These are phyloP conservation scores for Fragilaria radians DNA, from an alignment of 108 stramenopile genomes.

Conservation along the genomic window DNA sequence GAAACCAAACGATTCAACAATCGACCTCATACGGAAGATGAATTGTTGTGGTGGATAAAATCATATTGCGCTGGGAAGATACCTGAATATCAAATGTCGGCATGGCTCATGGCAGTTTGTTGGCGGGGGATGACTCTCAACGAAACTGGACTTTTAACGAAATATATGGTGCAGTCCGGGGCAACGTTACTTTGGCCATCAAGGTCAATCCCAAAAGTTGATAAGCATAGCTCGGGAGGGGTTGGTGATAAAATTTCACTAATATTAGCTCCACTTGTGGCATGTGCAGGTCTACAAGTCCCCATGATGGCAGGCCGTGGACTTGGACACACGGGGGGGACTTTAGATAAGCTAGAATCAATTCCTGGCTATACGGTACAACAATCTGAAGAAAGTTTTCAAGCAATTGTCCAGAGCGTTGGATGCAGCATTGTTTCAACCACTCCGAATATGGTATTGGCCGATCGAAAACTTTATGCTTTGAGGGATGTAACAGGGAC, in stretches of 20 bases:
- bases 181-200: constrained; percentile 43
- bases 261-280: constrained; percentile 72
- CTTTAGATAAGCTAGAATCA: constrained; percentile 79
- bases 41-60: constrained; percentile 41
- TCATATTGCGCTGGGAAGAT: constrained; percentile 38
- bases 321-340: constrained; percentile 83
- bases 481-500: constrained; percentile 78
- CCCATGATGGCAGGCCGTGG: constrained; percentile 87
- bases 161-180: constrained; percentile 65
- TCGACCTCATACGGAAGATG: constrained; percentile 43
- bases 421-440: constrained; percentile 62
- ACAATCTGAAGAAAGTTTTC: constrained; percentile 39
- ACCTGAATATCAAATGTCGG: constrained; percentile 84
- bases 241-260: constrained; percentile 80
- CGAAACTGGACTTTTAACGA: constrained; percentile 68
- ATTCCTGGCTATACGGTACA: constrained; percentile 62
- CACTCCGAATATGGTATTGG: constrained; percentile 48
- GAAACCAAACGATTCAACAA: constrained; percentile 29
- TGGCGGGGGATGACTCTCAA: constrained; percentile 52
- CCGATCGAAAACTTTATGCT: constrained; percentile 78
- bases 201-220: constrained; percentile 24
- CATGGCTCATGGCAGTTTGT: constrained; percentile 86
- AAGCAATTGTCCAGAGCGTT: constrained; percentile 30
- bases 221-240: constrained; percentile 82
- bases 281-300: constrained; percentile 47